These are phyloP conservation scores for Cryptococcus neoformans DNA, from an alignment of 1,284 basidiomycete species.

Conservation along the genomic window DNA sequence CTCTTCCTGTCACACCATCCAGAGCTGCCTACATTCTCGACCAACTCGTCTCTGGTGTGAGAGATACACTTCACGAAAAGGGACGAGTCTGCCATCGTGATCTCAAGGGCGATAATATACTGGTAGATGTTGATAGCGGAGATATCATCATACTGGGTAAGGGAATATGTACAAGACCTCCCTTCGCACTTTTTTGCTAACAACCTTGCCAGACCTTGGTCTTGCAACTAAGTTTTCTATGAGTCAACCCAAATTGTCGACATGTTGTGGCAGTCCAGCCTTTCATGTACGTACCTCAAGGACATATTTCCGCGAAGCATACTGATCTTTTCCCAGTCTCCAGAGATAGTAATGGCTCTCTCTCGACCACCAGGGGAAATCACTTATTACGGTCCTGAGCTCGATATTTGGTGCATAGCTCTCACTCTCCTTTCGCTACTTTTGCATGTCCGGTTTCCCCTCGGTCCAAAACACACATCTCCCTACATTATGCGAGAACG, in stretches of 20 bases:
- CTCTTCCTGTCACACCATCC: constrained; percentile 46
- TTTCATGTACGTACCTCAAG: constrained; percentile 45
- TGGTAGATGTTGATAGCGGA: constrained; percentile 43
- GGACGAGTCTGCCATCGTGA: constrained; percentile 57
- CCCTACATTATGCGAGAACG: constrained; percentile 52
- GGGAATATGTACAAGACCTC: constrained; percentile 1
- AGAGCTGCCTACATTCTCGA: constrained; percentile 54
- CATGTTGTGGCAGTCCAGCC: constrained; percentile 56
- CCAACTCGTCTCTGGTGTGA: constrained; percentile 55
- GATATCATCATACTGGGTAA: constrained; percentile 50
- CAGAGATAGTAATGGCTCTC: constrained; percentile 56
- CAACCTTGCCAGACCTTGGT: constrained; percentile 51
- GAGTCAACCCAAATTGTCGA: constrained; percentile 56
- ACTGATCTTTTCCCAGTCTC: constrained; percentile 42
- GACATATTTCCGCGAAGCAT: not conserved
- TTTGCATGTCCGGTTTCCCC: constrained; percentile 54
- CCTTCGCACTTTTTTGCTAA: too few relatives aligned
- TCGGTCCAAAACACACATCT: constrained; percentile 54
- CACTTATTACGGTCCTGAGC: constrained; percentile 55
- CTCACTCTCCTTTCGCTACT: constrained; percentile 55
- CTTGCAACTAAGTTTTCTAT: constrained; percentile 57
- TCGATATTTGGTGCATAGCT: constrained; percentile 59
- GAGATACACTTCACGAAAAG: constrained; percentile 54
- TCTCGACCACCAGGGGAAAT: constrained; percentile 52
- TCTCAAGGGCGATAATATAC: constrained; percentile 53